These are phyloP conservation scores for Perkinsus chesapeaki DNA, from an alignment of 169 alveolate genomes.

Conservation along the genomic window DNA sequence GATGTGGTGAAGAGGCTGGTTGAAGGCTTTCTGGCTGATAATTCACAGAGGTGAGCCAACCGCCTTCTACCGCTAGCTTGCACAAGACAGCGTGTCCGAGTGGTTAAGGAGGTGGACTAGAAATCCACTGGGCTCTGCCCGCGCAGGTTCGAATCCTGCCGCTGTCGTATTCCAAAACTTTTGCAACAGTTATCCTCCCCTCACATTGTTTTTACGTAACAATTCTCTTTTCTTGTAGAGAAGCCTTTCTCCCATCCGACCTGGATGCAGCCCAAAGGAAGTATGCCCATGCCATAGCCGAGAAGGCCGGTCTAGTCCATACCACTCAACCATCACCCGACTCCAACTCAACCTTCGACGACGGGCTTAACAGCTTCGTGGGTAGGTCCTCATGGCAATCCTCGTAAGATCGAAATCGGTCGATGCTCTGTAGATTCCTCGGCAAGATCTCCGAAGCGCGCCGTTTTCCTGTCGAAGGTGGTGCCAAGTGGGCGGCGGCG, in stretches of 20 bases:
- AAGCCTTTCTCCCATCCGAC: not conserved
- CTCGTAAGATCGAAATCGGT: not conserved
- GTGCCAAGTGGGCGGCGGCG: not conserved
- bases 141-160: slow-evolving; percentile 1
- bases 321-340: not conserved
- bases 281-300: not conserved
- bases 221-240: not conserved
- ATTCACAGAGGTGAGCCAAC: not conserved
- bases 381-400: not conserved
- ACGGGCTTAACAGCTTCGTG: not conserved
- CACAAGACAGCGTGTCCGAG: not conserved
- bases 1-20: not conserved
- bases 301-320: not conserved
- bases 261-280: not conserved
- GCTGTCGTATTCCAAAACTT: not conserved
- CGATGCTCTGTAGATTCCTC: not conserved
- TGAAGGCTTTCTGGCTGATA: not conserved
- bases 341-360: not conserved
- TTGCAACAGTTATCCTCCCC: not conserved
- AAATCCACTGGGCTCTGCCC: not conserved
- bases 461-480: not conserved
- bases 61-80: no score
- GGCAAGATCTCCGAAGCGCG: not conserved
- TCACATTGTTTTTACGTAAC: not conserved
- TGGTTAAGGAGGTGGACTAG: not conserved